phyloP scores from a whole-genome alignment of 2,329 filamentous ascomycete species.

The Penicillium sp. region DNA sequence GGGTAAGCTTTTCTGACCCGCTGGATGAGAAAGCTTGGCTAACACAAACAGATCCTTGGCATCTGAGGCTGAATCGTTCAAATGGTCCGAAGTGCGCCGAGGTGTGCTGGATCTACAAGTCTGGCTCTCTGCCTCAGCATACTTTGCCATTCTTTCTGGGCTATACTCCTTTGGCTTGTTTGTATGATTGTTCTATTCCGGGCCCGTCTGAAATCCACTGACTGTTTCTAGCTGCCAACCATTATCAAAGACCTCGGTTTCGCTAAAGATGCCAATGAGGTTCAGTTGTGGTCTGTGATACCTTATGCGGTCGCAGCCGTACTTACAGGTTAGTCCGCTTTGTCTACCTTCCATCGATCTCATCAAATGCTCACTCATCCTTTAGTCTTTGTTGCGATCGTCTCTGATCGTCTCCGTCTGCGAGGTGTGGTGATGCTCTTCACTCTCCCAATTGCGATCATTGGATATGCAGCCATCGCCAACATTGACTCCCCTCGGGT shows the following conservation, averaged over 20 bases:
- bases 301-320: slow-evolving; percentile 61
- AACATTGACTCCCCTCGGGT: slow-evolving; percentile 51
- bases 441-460: slow-evolving; percentile 62
- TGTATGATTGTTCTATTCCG: slow-evolving; percentile 34
- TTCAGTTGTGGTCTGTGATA: slow-evolving; percentile 63
- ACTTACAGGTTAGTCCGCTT: slow-evolving; percentile 47
- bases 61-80: slow-evolving; percentile 48
- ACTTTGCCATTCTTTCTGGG: slow-evolving; percentile 57
- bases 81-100: slow-evolving; percentile 61
- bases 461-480: slow-evolving; percentile 63
- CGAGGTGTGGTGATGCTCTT: slow-evolving; percentile 62
- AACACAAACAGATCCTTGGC: slow-evolving; percentile 17
- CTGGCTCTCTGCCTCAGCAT: slow-evolving; percentile 62
- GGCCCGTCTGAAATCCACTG: neutral
- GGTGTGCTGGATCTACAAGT: slow-evolving; percentile 59
- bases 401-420: slow-evolving; percentile 60
- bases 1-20: slow-evolving; percentile 19
- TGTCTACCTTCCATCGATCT: slow-evolving; percentile 4
- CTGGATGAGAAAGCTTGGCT: neutral
- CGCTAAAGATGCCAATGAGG: slow-evolving; percentile 54
- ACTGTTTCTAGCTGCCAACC: slow-evolving; percentile 52
- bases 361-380: slow-evolving; percentile 4
- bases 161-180: slow-evolving; percentile 65
- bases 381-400: slow-evolving; percentile 43
- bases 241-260: slow-evolving; percentile 59